phyloP scores from a whole-genome alignment of 345 rosid species.

The Syzygium jambos region DNA sequence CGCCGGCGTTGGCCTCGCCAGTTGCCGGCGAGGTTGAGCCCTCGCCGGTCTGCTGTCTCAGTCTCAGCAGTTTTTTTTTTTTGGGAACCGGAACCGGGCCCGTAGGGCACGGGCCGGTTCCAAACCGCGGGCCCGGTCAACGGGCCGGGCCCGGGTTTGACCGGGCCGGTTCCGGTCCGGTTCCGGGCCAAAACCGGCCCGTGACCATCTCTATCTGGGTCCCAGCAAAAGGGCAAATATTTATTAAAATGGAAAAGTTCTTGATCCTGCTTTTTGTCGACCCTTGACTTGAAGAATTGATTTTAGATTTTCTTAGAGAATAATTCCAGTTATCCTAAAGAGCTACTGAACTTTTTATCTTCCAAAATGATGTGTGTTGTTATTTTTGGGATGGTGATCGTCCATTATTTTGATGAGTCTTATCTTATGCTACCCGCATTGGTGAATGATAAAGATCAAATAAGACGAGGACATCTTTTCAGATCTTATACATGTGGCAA shows the following conservation, averaged over 20 bases:
- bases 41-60: no score
- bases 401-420: neutral
- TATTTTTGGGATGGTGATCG: neutral
- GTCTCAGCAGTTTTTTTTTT: no score
- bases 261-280: neutral
- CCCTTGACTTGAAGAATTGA: neutral
- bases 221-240: neutral
- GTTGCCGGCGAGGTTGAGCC: no score
- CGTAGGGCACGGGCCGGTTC: no score
- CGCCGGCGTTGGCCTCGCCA: no score
- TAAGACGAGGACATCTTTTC: neutral
- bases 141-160: no score
- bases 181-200: no score
- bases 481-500: neutral
- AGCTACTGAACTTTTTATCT: neutral
- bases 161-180: no score
- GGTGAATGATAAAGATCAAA: neutral
- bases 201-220: neutral
- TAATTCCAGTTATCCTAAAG: neutral
- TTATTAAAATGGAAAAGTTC: neutral
- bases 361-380: neutral
- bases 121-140: no score
- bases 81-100: no score
- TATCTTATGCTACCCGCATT: neutral
- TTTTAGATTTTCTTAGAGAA: neutral